Evolutionary conservation across 208 protist genomes (phyloP).

Genomic region (Endotrypanum monterogeii): DNA sequence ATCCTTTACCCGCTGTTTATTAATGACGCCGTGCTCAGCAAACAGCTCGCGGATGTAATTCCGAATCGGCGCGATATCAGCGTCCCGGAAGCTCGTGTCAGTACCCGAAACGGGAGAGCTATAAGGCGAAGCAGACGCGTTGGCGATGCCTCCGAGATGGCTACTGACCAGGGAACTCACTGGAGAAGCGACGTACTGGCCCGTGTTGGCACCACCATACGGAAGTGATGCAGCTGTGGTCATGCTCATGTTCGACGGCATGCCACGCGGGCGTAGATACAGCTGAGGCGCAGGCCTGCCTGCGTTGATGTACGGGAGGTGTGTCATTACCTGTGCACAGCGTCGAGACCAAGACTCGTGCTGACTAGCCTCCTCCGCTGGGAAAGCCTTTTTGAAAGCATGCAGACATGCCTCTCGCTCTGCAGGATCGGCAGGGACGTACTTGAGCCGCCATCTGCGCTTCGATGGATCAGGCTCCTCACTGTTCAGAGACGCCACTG

Average conservation of each 20-base stretch:
- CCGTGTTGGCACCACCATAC: conserved; percentile 13
- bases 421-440: conserved; percentile 39
- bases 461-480: conserved; percentile 47
- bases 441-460: conserved; percentile 70
- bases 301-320: conserved; percentile 53
- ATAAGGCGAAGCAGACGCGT: conserved; percentile 16
- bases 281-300: conserved; percentile 39
- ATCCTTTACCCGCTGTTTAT: conserved; percentile 83
- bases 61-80: conserved; percentile 54
- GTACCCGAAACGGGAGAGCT: conserved; percentile 4
- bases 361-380: conserved; percentile 53
- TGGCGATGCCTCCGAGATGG: neutral
- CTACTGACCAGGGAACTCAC: neutral
- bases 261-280: conserved; percentile 25
- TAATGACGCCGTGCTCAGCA: conserved; percentile 79
- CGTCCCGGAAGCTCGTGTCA: conserved; percentile 34
- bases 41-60: conserved; percentile 75
- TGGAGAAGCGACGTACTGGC: neutral
- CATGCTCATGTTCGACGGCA: neutral
- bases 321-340: conserved; percentile 32
- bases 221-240: conserved; percentile 2
- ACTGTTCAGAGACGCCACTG: conserved; percentile 53
- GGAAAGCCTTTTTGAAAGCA: conserved; percentile 36
- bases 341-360: conserved; percentile 53
- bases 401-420: conserved; percentile 13